Percentiles rank a stretch among this genome's conserved stretches.
These are phyloP conservation scores for Candida easanensis DNA, from an alignment of 805 yeast species.

Conservation along the genomic window DNA sequence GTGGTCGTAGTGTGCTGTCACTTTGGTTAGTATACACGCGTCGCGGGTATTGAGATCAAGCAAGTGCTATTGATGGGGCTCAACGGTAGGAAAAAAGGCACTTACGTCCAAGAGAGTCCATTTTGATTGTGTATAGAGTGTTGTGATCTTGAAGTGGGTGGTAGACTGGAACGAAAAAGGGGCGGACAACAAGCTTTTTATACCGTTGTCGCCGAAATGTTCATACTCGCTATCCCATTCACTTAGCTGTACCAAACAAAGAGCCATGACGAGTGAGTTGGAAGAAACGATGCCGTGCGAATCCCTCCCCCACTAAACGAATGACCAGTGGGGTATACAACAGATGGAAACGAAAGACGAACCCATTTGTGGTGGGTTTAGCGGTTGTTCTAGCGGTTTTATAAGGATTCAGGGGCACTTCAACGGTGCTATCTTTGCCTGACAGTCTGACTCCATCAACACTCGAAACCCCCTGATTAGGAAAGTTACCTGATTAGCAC, in stretches of 20 bases:
- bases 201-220: constrained; percentile 6
- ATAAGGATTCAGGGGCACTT: neutral
- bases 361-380: no score
- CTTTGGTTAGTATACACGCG: constrained; percentile 1
- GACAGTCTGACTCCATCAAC: constrained; percentile 2
- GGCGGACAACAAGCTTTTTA: constrained; percentile 7
- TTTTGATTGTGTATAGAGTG: neutral
- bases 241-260: constrained; percentile 22
- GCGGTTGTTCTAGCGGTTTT: neutral
- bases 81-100: neutral
- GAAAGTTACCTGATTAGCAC: neutral
- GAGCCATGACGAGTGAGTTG: neutral
- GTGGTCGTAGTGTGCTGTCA: constrained; percentile 44
- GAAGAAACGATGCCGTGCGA: constrained; percentile 1
- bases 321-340: neutral
- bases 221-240: constrained; percentile 29
- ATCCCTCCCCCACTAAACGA: neutral
- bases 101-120: constrained; percentile 9
- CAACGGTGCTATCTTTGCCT: neutral
- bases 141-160: neutral
- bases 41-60: neutral
- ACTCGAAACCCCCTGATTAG: neutral
- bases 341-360: no score
- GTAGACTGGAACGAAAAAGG: neutral
- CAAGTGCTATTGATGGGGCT: neutral